Conservation (phyloP, 352 stramenopile species). For the Phytophthora pisi region DNA sequence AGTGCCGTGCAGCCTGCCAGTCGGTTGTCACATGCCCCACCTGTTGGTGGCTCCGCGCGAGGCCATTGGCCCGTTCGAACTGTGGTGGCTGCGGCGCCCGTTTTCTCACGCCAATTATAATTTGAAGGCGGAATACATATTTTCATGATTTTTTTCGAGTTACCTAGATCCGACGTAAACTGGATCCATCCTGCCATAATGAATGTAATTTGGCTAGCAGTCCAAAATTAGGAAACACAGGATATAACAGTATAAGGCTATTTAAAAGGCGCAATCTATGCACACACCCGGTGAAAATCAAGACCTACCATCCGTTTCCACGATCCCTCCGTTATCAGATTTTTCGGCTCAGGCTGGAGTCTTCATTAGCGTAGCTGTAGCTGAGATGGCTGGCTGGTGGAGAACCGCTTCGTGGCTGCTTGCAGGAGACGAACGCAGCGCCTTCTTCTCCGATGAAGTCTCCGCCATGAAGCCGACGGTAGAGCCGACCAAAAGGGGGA, state of each 20-base stretch:
- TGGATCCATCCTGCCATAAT: neutral
- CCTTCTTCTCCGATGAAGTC: neutral
- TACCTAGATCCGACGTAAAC: neutral
- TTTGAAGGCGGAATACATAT: neutral
- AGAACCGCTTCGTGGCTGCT: neutral
- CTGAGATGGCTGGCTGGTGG: no score
- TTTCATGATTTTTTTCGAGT: neutral
- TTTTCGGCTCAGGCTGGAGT: neutral
- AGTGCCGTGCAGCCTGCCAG: no score
- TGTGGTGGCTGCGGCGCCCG: conserved; percentile 14
- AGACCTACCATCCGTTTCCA: conserved; percentile 1
- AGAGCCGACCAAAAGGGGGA: no score
- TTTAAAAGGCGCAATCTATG: no score
- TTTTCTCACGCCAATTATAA: conserved; percentile 19
- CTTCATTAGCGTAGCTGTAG: no score
- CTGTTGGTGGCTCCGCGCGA: neutral
- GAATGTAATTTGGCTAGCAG: neutral
- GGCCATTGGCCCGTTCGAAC: conserved; percentile 22
- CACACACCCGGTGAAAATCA: no score
- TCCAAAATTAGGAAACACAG: neutral
- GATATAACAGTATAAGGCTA: neutral
- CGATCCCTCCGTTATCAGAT: neutral
- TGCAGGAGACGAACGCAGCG: neutral
- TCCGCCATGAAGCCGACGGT: no score
- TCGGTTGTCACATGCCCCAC: neutral